Evolutionary conservation across 2,329 filamentous ascomycete species (phyloP), one percentile per base, ranked within the genome.

Genomic region (Arachnomyces sp.): DNA sequence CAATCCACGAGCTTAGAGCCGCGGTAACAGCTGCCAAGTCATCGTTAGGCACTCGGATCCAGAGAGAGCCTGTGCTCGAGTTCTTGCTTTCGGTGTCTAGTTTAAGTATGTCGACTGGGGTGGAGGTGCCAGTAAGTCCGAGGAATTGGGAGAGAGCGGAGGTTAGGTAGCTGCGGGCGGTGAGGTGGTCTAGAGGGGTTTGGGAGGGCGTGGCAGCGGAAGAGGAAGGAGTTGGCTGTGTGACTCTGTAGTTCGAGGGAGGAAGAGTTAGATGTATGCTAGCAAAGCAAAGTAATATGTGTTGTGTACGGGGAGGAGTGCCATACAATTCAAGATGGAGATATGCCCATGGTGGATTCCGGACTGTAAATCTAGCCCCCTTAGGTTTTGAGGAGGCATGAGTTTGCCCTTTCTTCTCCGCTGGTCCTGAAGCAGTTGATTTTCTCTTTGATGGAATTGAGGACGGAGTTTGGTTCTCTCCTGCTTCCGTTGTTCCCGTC

Each of bases 141-240:
- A 71, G 63, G 49, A 66, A 70, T 51, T 70, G 66, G 14, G 61
- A 60, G 1, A 72, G 57, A 2, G 68, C 68, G 31, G 67, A 57
- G 35, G 59, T 62, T 36, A 72, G 60, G 47, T 70, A 59, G 18
- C 64, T 64, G 42, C 63, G 62, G 16, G 64, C 59, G n/a, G 67
- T 69, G 44, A 71, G 58, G n/a, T 62, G 51, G 48, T 72, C 68
- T 20, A 68, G 51, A 31, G 55, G 47, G 13, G 42, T 37, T 14
- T 7, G 12, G 8, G 35, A 6, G n/a, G 17, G 11, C n/a, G 34
- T 25, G 28, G 39, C 28, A 5, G 34, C 9, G 12, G 28, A 14
- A 4, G 28, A 7, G 25, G 31, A 39, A 34, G 40, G 45, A 36
- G 34, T 37, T 28, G 36, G 46, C 34, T 34, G 54, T 36, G 18